Evolutionary conservation across 257 asterid species (phyloP), one percentile per base, ranked within the genome.

Genomic region (Thymus mandschuricus): DNA sequence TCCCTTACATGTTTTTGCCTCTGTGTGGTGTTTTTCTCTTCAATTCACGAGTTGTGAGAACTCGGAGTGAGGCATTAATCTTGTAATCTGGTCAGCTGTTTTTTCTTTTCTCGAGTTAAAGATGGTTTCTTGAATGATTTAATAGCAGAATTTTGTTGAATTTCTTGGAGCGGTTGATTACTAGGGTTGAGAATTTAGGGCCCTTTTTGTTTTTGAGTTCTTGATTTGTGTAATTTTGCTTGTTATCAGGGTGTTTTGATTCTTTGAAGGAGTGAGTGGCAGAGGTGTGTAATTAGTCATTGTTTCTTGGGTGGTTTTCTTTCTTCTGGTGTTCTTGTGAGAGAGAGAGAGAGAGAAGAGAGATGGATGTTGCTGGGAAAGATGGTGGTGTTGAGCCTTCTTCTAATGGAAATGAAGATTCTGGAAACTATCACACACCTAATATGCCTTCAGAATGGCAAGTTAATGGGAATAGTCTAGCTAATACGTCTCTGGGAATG

Each of bases 361-460:
- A 15, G 38, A 83, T 86, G 84, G 87, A 79, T 73, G 79, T 78
- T 81, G 77, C 81, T 78, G 85, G 83, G 41, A 85, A 86, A 68
- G 86, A 84, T 72, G 33, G 63, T 64, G 76, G 69, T 46, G 66
- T 52, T 76, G 95, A 81, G 66, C 76, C 79, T 73, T 89, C 76
- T 44, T 89, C 76, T 44, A 87, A 79, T 67, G 78, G 75, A 78
- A 81, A 72, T 43, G 86, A 72, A 31, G 81, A 82, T 70, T 74
- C 83, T 27, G 69, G 79, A 66, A 74, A 67, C 68, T 84, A 84
- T 73, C 84, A 80, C 65, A 75, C 86, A 9, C 67, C 89, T 41
- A 79, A 82, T 71, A 50, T 81, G 66, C 62, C 85, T 62, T 75
- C 91, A 41, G 88, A 90, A 12, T 90, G 96, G 98, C 91, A 81